Percentiles rank a stretch among this genome's conserved stretches.
These are phyloP conservation scores for Ballota nigra DNA, from an alignment of 257 asterid species.

Conservation along the genomic window DNA sequence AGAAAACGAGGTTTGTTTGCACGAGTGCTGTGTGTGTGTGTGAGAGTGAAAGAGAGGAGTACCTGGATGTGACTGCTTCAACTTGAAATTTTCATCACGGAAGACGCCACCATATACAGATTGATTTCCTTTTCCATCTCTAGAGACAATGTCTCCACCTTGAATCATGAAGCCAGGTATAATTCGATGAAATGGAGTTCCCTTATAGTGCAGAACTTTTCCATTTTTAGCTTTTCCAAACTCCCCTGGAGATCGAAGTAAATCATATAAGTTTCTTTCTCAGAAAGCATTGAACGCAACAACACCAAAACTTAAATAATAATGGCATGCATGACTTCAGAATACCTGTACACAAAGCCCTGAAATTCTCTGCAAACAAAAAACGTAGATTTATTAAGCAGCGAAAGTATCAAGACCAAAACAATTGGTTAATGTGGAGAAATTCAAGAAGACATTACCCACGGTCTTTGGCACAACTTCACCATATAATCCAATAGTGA, in stretches of 20 bases:
- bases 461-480: conserved; percentile 88
- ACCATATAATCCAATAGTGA: conserved; percentile 85
- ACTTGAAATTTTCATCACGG: conserved; percentile 80
- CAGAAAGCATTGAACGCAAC: background rate
- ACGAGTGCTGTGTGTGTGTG: background rate
- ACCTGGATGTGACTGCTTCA: conserved; percentile 71
- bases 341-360: conserved; percentile 97
- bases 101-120: conserved; percentile 68
- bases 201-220: conserved; percentile 76
- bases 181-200: conserved; percentile 90
- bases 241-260: conserved; percentile 57
- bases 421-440: background rate
- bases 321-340: conserved; percentile 10
- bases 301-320: background rate
- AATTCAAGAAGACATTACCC: conserved; percentile 46
- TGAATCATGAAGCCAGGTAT: conserved; percentile 99
- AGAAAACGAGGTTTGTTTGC: conserved; percentile 9
- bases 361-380: conserved; percentile 79
- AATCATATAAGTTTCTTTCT: background rate
- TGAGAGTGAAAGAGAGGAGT: background rate
- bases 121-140: conserved; percentile 78
- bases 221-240: conserved; percentile 74
- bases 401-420: background rate
- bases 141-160: conserved; percentile 85
- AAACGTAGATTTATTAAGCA: conserved; percentile 25